Evolutionary conservation across 2,329 filamentous ascomycete species (phyloP).

Genomic region (Annulohypoxylon truncatum): DNA sequence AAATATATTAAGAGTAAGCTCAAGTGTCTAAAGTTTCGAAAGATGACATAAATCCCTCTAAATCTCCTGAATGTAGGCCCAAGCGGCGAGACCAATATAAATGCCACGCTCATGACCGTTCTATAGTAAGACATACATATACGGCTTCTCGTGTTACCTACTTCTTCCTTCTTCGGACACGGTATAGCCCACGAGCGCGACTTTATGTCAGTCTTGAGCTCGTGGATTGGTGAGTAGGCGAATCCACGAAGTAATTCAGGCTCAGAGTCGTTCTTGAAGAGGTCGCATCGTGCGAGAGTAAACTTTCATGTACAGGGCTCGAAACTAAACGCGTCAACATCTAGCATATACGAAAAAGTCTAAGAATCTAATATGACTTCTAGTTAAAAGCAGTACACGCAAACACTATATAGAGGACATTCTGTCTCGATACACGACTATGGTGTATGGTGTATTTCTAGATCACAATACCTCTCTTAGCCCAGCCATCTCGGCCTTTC

Average conservation of each 20-base stretch:
- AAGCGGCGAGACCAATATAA: not conserved
- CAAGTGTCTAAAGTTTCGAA: not conserved
- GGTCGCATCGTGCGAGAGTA: not conserved
- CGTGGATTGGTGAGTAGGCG: not conserved
- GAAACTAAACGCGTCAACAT: constrained; percentile 1
- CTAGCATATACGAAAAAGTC: constrained; percentile 3
- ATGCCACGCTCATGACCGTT: not conserved
- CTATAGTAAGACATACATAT: not conserved
- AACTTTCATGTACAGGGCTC: not conserved
- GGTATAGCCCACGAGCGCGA: not conserved
- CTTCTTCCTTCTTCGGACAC: not conserved
- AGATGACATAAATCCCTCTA: constrained; percentile 4
- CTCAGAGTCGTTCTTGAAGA: not conserved
- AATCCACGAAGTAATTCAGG: not conserved
- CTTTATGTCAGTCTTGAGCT: not conserved
- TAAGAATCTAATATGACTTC: constrained; percentile 5
- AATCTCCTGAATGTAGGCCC: not conserved
- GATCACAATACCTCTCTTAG: constrained; percentile 78
- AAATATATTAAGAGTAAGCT: constrained; percentile 1
- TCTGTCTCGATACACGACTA: not conserved
- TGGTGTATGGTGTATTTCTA: constrained; percentile 26
- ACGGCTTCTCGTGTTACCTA: not conserved
- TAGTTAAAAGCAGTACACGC: constrained; percentile 12
- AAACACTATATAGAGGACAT: constrained; percentile 4
- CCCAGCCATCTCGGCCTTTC: constrained; percentile 83